Evolutionary conservation across 441 rosid species (phyloP), one percentile per base, ranked within the genome.

Genomic region (Manihot esculenta): DNA sequence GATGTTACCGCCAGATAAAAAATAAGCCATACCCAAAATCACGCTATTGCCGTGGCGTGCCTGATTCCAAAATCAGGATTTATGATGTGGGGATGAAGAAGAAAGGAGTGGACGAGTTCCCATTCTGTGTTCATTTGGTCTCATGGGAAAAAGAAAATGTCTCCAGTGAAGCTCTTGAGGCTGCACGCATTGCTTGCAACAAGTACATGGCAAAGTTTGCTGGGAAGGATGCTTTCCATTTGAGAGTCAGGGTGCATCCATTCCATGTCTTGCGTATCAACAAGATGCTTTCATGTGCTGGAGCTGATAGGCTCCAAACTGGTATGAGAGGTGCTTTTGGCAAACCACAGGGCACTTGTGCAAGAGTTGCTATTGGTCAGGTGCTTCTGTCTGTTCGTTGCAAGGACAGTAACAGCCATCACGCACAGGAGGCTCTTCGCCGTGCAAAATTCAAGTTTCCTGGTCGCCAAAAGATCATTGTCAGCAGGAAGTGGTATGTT

Each of bases 231-330:
- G 92, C 98, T 48, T 93, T 93, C 83, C 98, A 93, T 76, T 71
- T 93, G 81, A 84, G 95, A 56, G 95, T 93, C 57, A 78, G 97
- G 69, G 98, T 93, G 38, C 98, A 90, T 71, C 98, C 98, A 2
- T 93, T 90, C 86, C 97, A 90, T 83, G 98, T 90, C 68, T 64
- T 93, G 69, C 87, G 98, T 38, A 93, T 93, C 78, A 90, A 90
- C 88, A 93, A 90, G 86, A 93, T 93, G 98, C 97, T 93, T 83
- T 93, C 98, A 0, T 93, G 97, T 74, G 98, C 98, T 62, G 97
- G 98, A 45, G 98, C 95, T 77, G 95, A 93, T 88, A 90, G 97
- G 88, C 94, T 90, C 66, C 94, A 90, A 72, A 90, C 96, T 30
- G 96, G 96, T 50, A 90, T 86, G 89, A 79, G 87, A 67, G 89